Conservation (phyloP, 2,329 filamentous ascomycete genomes). For the Cytospora leucostoma region DNA sequence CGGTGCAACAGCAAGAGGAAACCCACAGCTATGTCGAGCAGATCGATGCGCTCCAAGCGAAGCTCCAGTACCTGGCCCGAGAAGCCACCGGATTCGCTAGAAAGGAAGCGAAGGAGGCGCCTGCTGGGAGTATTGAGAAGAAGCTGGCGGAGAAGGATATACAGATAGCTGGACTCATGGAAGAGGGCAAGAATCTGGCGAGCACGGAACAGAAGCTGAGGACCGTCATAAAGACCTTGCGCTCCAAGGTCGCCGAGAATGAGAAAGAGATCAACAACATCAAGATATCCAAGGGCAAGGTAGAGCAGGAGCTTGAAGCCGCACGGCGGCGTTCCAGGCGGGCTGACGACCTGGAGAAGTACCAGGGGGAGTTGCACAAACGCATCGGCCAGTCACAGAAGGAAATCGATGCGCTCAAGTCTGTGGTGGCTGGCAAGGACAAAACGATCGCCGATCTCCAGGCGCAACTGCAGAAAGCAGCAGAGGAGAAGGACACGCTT, state of each 20-base stretch:
- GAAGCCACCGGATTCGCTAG: slow-evolving; percentile 77
- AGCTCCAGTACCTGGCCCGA: slow-evolving; percentile 83
- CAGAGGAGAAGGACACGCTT: slow-evolving; percentile 65
- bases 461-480: slow-evolving; percentile 67
- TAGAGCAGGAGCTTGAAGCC: slow-evolving; percentile 50
- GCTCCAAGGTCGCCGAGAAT: slow-evolving; percentile 63
- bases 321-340: slow-evolving; percentile 51
- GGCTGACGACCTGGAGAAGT: slow-evolving; percentile 57
- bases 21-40: slow-evolving; percentile 81
- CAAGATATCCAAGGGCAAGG: slow-evolving; percentile 60
- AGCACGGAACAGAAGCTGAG: slow-evolving; percentile 84
- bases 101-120: slow-evolving; percentile 62
- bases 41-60: slow-evolving; percentile 88
- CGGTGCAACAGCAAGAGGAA: slow-evolving; percentile 73
- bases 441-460: slow-evolving; percentile 68
- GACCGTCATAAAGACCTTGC: slow-evolving; percentile 79
- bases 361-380: slow-evolving; percentile 53
- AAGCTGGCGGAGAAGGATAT: slow-evolving; percentile 88
- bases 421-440: slow-evolving; percentile 64
- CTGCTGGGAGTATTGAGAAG: slow-evolving; percentile 68
- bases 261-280: slow-evolving; percentile 66
- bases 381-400: slow-evolving; percentile 60
- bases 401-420: slow-evolving; percentile 53
- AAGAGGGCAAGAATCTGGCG: slow-evolving; percentile 88
- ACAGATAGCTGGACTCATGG: slow-evolving; percentile 84